Conservation (phyloP, 2,329 filamentous ascomycete genomes). For the Phialophora tarda region DNA sequence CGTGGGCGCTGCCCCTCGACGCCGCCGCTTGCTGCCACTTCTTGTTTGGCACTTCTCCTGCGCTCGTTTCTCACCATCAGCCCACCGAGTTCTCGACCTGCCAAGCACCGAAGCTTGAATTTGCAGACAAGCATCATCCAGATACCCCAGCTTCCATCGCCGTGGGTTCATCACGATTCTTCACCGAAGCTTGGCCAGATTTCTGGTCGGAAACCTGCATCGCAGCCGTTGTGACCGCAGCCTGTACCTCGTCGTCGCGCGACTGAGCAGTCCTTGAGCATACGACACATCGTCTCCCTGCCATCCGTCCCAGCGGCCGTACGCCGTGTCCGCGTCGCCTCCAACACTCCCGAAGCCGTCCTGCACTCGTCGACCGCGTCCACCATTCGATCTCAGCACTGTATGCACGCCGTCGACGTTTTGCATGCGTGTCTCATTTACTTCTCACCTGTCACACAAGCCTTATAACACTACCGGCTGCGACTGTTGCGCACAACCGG, state of each 20-base stretch:
- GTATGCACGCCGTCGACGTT: neutral
- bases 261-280: neutral
- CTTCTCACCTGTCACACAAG: neutral
- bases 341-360: neutral
- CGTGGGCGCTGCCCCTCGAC: neutral
- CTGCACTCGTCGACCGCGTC: neutral
- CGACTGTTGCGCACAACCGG: conserved; percentile 6
- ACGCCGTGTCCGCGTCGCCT: conserved; percentile 2
- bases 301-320: neutral
- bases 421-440: conserved; percentile 1
- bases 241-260: neutral
- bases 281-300: neutral
- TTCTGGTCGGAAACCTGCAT: neutral
- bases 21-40: neutral
- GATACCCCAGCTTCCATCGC: conserved; percentile 28
- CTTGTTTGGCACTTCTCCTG: conserved; percentile 4
- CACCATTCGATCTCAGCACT: neutral
- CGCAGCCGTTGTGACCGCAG: neutral
- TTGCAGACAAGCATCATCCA: conserved; percentile 30
- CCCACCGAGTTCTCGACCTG: conserved; percentile 25
- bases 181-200: conserved; percentile 35
- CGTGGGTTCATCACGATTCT: conserved; percentile 26
- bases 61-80: conserved; percentile 5
- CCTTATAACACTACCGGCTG: neutral
- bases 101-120: conserved; percentile 37